Conservation (phyloP, 768 basidiomycete genomes). For the Suillus discolor region DNA sequence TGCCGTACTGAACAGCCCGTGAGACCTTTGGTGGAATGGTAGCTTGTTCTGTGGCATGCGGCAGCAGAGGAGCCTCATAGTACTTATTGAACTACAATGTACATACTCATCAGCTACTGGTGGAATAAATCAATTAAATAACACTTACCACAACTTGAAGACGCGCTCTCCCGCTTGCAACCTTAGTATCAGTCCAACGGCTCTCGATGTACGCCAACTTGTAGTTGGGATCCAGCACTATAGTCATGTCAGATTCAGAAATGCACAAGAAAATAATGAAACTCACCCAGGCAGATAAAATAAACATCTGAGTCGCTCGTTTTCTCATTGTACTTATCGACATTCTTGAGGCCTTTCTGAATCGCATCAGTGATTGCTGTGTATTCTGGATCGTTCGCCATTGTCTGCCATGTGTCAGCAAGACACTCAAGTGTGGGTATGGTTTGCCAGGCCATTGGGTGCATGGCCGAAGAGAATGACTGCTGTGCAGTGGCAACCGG, state of each 20-base stretch:
- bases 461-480: neutral
- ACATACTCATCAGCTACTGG: neutral
- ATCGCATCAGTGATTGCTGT: neutral
- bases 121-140: neutral
- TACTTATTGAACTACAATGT: neutral
- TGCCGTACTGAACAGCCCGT: neutral
- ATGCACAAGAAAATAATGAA: neutral
- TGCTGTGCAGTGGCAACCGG: neutral
- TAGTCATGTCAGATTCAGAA: slow-evolving; percentile 20
- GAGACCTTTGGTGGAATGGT: neutral
- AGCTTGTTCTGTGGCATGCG: neutral
- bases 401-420: neutral
- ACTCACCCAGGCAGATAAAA: neutral
- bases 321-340: neutral
- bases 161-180: neutral
- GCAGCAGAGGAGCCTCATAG: neutral
- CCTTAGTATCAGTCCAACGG: neutral
- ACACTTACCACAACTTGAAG: neutral
- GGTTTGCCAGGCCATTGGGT: neutral
- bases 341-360: neutral
- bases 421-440: neutral
- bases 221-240: slow-evolving; percentile 1
- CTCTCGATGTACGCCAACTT: slow-evolving; percentile 5
- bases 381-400: neutral
- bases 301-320: neutral